These are phyloP conservation scores for Rhypophila decipiens DNA, from an alignment of 495 filamentous ascomycete genomes.

Conservation along the genomic window DNA sequence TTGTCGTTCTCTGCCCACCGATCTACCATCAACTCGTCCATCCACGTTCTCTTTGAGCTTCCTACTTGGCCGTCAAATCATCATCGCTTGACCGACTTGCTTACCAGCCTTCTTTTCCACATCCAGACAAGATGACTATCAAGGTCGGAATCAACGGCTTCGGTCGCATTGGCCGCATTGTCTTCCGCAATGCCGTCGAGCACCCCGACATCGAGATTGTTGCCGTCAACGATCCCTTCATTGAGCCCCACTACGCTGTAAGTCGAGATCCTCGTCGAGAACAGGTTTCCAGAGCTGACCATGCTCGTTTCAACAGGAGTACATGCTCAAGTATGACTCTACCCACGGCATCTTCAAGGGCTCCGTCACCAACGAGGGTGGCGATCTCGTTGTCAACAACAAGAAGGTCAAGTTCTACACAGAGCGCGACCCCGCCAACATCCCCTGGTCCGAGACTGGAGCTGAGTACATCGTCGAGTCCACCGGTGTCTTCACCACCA, in stretches of 20 bases:
- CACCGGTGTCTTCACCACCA: conserved; percentile 99
- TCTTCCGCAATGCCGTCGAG: conserved; percentile 69
- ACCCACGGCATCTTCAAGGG: conserved; percentile 97
- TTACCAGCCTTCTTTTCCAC: conserved; percentile 4
- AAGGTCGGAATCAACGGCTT: conserved; percentile 99
- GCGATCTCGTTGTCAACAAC: conserved; percentile 84
- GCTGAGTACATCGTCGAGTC: conserved; percentile 97
- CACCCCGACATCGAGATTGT: conserved; percentile 80
- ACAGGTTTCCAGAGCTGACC: conserved; percentile 14
- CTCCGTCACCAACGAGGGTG: conserved; percentile 63
- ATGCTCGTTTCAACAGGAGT: conserved; percentile 53
- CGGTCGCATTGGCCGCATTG: conserved; percentile 98
- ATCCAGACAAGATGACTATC: conserved; percentile 37
- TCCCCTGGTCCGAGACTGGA: conserved; percentile 85
- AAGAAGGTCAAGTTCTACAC: conserved; percentile 95
- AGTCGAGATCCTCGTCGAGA: conserved; percentile 31
- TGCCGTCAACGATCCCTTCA: conserved; percentile 99
- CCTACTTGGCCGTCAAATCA: not conserved
- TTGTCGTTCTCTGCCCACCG: not conserved
- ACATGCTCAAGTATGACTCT: conserved; percentile 99
- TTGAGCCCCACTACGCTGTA: conserved; percentile 96
- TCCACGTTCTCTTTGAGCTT: not conserved
- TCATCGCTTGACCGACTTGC: conserved; percentile 1
- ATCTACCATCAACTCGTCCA: not conserved
- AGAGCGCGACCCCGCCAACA: conserved; percentile 83